These are phyloP conservation scores for Heritiera fomes DNA, from an alignment of 345 rosid species.

Conservation along the genomic window DNA sequence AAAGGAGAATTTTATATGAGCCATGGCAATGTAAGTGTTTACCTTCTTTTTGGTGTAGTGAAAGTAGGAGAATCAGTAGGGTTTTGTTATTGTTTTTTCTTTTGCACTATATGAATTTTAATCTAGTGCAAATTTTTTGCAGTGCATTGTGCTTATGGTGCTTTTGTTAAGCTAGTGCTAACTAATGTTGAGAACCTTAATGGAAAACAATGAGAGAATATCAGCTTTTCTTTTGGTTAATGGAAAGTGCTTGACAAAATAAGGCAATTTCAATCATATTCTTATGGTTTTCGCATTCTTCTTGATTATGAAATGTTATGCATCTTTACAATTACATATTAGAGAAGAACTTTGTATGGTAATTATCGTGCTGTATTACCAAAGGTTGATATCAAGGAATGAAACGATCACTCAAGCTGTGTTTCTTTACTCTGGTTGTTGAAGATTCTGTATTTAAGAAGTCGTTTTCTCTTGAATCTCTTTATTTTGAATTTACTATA, in stretches of 20 bases:
- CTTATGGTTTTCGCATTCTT: background rate
- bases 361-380: background rate
- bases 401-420: background rate
- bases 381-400: background rate
- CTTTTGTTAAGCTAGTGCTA: slow-evolving; percentile 2
- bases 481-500: background rate
- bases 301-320: background rate
- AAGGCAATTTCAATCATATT: slow-evolving; percentile 16
- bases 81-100: slow-evolving; percentile 15
- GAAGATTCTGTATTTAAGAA: background rate
- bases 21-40: slow-evolving; percentile 47
- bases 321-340: background rate
- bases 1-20: slow-evolving; percentile 33
- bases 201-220: slow-evolving; percentile 7
- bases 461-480: slow-evolving; percentile 1
- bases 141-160: slow-evolving; percentile 16
- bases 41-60: no score
- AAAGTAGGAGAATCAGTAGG: slow-evolving; percentile 31
- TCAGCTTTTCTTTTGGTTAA: slow-evolving; percentile 14
- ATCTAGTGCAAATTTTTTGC: slow-evolving; percentile 9
- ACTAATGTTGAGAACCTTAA: slow-evolving; percentile 12
- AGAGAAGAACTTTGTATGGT: background rate
- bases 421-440: slow-evolving; percentile 2
- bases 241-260: slow-evolving; percentile 9
- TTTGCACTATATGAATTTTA: slow-evolving; percentile 22